These are phyloP conservation scores for Heracleum sosnowskyi DNA, from an alignment of 129 eudicot genomes.

Conservation along the genomic window DNA sequence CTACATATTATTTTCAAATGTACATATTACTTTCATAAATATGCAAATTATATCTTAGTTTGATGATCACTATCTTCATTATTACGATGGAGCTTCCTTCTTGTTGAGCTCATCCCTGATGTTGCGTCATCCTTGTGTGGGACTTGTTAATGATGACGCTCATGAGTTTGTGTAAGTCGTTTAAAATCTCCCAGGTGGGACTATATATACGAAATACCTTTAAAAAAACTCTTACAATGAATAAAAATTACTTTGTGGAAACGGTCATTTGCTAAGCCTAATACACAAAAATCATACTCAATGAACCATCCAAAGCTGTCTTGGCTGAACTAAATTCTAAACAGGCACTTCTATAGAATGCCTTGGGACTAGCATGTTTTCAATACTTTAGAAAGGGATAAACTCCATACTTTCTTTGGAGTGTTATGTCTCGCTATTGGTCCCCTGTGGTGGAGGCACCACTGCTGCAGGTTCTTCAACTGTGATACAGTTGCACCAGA, in stretches of 20 bases:
- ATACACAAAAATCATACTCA: background rate
- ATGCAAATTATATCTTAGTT: background rate
- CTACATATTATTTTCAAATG: background rate
- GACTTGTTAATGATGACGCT: background rate
- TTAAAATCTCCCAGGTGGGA: background rate
- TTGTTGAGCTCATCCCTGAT: background rate
- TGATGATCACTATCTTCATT: background rate
- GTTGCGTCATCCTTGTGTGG: background rate
- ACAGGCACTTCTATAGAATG: background rate
- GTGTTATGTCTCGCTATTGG: conserved; percentile 23
- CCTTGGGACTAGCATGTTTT: background rate
- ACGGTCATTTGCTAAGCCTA: background rate
- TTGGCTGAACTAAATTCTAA: background rate
- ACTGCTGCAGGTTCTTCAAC: conserved; percentile 19
- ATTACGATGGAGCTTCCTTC: background rate
- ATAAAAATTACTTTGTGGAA: background rate
- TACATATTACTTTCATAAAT: background rate
- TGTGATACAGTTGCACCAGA: background rate
- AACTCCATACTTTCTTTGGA: background rate
- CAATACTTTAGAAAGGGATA: background rate
- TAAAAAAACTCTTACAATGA: background rate
- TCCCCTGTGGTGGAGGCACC: conserved; percentile 12
- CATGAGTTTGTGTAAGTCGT: background rate
- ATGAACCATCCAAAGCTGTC: background rate
- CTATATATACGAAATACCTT: background rate